phyloP scores from a whole-genome alignment of 768 basidiomycete genomes.

The Filobasidium floriforme region DNA sequence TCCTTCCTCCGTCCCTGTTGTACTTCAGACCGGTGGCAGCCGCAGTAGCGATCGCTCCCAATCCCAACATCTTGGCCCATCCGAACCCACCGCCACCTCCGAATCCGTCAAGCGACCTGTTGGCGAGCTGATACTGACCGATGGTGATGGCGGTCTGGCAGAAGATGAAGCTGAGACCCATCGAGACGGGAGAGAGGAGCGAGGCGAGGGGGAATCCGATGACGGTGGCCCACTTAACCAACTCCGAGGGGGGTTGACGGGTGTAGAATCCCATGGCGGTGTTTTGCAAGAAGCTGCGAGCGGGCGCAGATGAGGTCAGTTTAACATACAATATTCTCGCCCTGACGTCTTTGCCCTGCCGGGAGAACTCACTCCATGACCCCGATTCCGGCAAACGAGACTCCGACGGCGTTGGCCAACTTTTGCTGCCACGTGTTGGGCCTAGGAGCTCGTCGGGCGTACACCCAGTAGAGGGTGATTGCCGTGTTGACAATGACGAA shows the following conservation, averaged over 20 bases:
- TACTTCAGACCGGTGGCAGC: constrained; percentile 31
- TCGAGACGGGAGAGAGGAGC: constrained; percentile 29
- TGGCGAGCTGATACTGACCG: constrained; percentile 35
- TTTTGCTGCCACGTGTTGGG: constrained; percentile 35
- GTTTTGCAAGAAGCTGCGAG: constrained; percentile 37
- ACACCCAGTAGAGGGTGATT: constrained; percentile 36
- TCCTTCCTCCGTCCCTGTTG: constrained; percentile 15
- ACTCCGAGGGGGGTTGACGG: constrained; percentile 30
- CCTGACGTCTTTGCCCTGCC: too few species aligned
- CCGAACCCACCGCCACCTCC: constrained; percentile 36
- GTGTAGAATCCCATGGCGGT: constrained; percentile 34
- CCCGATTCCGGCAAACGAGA: constrained; percentile 41
- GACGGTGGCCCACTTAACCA: constrained; percentile 29
- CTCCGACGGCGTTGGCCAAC: constrained; percentile 35
- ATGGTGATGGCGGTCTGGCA: constrained; percentile 33
- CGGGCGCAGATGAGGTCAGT: neutral
- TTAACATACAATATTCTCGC: too few species aligned
- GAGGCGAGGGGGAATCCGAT: constrained; percentile 33
- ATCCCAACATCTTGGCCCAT: constrained; percentile 35
- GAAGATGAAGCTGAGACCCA: constrained; percentile 34
- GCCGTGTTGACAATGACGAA: constrained; percentile 40
- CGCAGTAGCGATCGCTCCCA: constrained; percentile 27
- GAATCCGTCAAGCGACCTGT: constrained; percentile 23
- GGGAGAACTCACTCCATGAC: constrained; percentile 15
- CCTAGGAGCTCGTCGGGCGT: constrained; percentile 25